These are phyloP conservation scores for Casuarina equisetifolia DNA, from an alignment of 306 rosid species.

Conservation along the genomic window DNA sequence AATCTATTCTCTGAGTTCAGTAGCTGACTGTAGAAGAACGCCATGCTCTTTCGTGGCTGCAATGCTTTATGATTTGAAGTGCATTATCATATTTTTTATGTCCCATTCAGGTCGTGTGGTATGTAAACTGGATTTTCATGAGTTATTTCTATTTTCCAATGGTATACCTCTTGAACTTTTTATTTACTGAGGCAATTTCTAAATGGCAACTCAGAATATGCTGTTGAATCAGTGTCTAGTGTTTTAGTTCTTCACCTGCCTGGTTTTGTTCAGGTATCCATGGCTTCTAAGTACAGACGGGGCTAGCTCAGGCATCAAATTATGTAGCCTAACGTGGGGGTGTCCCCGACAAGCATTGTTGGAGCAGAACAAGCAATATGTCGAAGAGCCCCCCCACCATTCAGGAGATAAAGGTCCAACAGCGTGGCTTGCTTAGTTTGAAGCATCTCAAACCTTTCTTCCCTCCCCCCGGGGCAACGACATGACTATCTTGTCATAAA, in stretches of 20 bases:
- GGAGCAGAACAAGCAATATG: constrained; percentile 48
- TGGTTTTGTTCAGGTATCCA: constrained; percentile 29
- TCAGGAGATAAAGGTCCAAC: constrained; percentile 23
- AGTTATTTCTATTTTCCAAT: background rate
- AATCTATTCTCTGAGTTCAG: background rate
- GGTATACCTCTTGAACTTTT: background rate
- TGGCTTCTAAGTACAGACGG: constrained; percentile 50
- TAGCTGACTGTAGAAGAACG: background rate
- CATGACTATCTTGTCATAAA: background rate
- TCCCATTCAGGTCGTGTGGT: background rate
- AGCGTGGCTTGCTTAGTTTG: background rate
- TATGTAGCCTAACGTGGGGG: constrained; percentile 28
- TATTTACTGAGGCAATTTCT: background rate
- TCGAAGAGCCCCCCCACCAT: constrained; percentile 56
- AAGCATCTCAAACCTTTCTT: background rate
- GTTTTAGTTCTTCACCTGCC: background rate
- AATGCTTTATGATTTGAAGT: background rate
- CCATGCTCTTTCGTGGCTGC: background rate
- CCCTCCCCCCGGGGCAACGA: background rate
- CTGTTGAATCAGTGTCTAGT: background rate
- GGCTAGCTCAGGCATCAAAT: constrained; percentile 40
- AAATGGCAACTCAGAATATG: background rate
- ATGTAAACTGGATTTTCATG: background rate
- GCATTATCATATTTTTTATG: background rate
- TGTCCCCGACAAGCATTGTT: constrained; percentile 44